phyloP scores from a whole-genome alignment of 2,329 filamentous ascomycete species.

The Talaromyces sp. region DNA sequence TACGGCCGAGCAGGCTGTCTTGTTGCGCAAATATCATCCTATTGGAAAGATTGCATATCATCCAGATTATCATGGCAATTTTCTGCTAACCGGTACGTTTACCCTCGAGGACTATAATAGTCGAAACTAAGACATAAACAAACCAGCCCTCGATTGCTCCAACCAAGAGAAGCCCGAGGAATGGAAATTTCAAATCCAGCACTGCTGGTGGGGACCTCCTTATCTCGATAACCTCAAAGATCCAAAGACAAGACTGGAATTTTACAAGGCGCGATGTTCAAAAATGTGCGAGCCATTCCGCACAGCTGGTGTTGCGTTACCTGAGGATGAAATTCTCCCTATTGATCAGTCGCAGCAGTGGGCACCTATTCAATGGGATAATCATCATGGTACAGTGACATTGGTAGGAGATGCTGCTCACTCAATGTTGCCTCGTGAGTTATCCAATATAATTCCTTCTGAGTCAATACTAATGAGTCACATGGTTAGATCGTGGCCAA shows the following conservation, averaged over 20 bases:
- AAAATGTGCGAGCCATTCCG: conserved; percentile 15
- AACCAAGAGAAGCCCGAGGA: conserved; percentile 2
- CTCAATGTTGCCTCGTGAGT: conserved; percentile 16
- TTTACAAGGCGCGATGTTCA: background rate
- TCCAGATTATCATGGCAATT: conserved; percentile 11
- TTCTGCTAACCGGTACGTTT: conserved; percentile 8
- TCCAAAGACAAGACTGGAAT: conserved; percentile 10
- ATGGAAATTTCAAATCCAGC: conserved; percentile 14
- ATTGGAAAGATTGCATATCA: conserved; percentile 15
- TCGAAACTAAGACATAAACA: background rate
- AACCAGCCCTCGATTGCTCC: conserved; percentile 14
- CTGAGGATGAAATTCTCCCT: conserved; percentile 3
- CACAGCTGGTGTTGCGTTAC: conserved; percentile 8
- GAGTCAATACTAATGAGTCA: background rate
- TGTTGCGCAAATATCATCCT: conserved; percentile 11
- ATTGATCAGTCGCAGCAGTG: conserved; percentile 12
- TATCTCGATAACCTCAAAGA: conserved; percentile 6
- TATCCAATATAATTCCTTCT: background rate
- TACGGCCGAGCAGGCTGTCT: background rate
- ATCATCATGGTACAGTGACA: conserved; percentile 4
- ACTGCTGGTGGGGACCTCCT: conserved; percentile 13
- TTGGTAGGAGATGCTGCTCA: conserved; percentile 14
- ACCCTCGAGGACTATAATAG: background rate
- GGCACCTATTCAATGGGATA: conserved; percentile 13
- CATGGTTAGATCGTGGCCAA: conserved; percentile 8